Evolutionary conservation across 352 stramenopile species (phyloP).

Genomic region (Globisporangium polare): DNA sequence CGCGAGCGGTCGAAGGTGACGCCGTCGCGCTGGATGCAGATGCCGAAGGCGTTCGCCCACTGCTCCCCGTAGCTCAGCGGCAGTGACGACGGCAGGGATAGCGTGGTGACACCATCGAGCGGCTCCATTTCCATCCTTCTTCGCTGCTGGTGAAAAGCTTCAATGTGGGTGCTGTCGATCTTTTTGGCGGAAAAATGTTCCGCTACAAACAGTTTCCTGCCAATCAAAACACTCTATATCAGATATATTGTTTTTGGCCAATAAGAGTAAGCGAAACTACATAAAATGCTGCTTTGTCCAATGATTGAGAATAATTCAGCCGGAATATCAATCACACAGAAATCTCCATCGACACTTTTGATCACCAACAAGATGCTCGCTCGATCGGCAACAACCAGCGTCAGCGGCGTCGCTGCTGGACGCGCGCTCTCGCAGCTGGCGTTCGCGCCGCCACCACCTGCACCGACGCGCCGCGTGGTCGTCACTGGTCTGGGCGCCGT

Average conservation of each 20-base stretch:
- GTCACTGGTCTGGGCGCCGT: conserved; percentile 91
- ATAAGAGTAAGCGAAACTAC: too few species aligned
- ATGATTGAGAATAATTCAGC: too few species aligned
- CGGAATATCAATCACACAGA: too few species aligned
- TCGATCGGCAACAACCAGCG: background rate
- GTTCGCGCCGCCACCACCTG: conserved; percentile 51
- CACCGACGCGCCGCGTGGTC: conserved; percentile 80
- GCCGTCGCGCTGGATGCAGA: conserved; percentile 19
- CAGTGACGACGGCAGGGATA: background rate
- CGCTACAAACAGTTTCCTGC: too few species aligned
- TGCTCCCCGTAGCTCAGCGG: conserved; percentile 22
- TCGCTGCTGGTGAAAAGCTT: background rate
- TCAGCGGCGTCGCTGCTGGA: too few species aligned
- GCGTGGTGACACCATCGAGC: background rate
- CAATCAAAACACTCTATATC: too few species aligned
- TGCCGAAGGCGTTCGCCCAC: conserved; percentile 27
- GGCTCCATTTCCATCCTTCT: conserved; percentile 2
- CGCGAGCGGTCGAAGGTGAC: conserved; percentile 26
- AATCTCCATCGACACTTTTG: background rate
- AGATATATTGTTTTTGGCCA: too few species aligned
- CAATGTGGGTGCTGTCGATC: conserved; percentile 5
- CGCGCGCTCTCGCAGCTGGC: conserved; percentile 60
- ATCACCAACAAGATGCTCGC: conserved; percentile 6
- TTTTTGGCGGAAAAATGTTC: background rate
- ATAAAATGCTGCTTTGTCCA: too few species aligned